Evolutionary conservation across 2,329 filamentous ascomycete species (phyloP).

Genomic region (Nigrograna mackinnonii): DNA sequence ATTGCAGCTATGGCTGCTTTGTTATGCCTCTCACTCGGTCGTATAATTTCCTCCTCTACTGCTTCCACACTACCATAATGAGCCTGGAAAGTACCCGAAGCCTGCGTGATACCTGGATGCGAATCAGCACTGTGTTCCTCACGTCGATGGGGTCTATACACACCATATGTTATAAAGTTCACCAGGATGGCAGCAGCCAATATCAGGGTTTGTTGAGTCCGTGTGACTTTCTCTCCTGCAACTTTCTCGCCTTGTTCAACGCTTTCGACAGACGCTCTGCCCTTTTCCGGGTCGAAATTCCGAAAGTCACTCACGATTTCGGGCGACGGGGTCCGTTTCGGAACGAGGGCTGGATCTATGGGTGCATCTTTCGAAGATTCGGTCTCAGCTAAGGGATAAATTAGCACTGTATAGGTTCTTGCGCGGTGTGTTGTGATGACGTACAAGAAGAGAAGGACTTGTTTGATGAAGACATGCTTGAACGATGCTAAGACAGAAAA

Average conservation of each 20-base stretch:
- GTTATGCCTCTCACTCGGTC: constrained; percentile 7
- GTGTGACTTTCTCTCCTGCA: constrained; percentile 12
- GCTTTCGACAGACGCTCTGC: too few relatives aligned
- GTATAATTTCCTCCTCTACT: constrained; percentile 15
- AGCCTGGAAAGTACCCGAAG: constrained; percentile 24
- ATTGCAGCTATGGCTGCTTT: constrained; percentile 20
- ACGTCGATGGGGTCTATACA: constrained; percentile 1
- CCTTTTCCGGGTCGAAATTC: not conserved
- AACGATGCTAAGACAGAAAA: too few relatives aligned
- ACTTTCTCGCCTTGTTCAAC: not conserved
- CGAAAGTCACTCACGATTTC: too few relatives aligned
- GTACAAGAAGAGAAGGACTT: too few relatives aligned
- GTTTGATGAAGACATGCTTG: too few relatives aligned
- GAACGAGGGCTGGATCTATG: too few relatives aligned
- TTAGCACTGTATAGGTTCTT: too few relatives aligned
- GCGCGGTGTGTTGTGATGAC: too few relatives aligned
- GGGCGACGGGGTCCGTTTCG: too few relatives aligned
- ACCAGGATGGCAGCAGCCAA: constrained; percentile 15
- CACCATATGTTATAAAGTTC: constrained; percentile 14
- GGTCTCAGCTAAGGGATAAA: too few relatives aligned
- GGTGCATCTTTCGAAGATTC: too few relatives aligned
- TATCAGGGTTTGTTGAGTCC: constrained; percentile 16
- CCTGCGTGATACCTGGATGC: constrained; percentile 17
- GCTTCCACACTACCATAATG: constrained; percentile 21
- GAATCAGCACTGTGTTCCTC: constrained; percentile 5